Base-by-base conservation (phyloP, 106 monocot species). In the Dendrobium nobile region DNA sequence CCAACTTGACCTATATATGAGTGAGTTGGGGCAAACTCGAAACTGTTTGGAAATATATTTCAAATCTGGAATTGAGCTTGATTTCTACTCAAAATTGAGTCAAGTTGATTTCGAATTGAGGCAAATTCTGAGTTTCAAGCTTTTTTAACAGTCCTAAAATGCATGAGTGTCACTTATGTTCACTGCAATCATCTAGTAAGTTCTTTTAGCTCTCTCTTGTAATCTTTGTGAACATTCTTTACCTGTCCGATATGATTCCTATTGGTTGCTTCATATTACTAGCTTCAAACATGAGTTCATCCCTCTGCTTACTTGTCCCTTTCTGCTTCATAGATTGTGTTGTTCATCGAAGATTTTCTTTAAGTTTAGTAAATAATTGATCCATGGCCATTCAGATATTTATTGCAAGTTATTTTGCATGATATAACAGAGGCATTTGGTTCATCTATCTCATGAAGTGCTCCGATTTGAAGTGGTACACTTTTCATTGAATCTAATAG, bases 391-490 rank as follows among this genome's bases (percentile, higher is more conserved):
- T 33, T 16, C 15, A 70, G 13, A 70, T n/a, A 5, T 70, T 40
- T 70, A 13, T 70, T 70, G 37, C 70, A 33, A 70, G 1, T 37
- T 70, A 37, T 70, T 70, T 70, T 70, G 70, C 61, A 4, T 61
- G n/a, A 22, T 61, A 61, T 61, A 61, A 15, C 22, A 24, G 61
- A 22, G 61, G 20, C 61, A 61, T 61, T 61, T 61, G 61, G 19
- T 31, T 28, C 70, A 70, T 65, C 33, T 70, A 22, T 37, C n/a
- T 70, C 70, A 70, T 70, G 70, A 70, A 70, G 24, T 70, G 70
- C 70, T 70, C 37, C 33, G 37, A 70, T 70, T 37, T 28, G 37
- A 70, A 70, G 16, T 37, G 76, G 19, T 76, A 76, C 26, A 41
- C 48, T 76, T 48, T 76, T 76, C 26, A 47, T 44, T 75, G 58